Evolutionary conservation across 768 basidiomycete species (phyloP).

Genomic region (Neoboletus subvelutipes): DNA sequence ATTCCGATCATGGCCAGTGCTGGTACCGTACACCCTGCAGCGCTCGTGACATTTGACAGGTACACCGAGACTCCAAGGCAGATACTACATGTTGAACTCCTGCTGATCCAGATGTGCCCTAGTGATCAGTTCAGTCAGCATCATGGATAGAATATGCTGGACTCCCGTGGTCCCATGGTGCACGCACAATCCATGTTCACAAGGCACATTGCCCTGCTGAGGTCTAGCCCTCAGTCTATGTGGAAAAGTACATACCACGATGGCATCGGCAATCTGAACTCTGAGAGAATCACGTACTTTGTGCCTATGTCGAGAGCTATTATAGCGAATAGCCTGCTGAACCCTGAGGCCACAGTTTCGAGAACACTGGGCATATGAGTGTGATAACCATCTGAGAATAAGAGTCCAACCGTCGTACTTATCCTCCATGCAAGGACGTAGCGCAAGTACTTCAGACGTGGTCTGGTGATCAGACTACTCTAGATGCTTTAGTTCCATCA

Average conservation of each 20-base stretch:
- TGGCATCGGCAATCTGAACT: neutral
- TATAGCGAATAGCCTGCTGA: neutral
- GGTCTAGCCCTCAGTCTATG: neutral
- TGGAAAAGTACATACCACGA: conserved; percentile 1
- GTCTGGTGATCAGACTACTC: too few relatives aligned
- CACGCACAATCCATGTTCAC: neutral
- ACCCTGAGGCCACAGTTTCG: neutral
- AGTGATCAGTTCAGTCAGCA: neutral
- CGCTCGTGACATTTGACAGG: neutral
- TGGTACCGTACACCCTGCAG: neutral
- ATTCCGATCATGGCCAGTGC: conserved; percentile 1
- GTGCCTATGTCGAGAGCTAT: neutral
- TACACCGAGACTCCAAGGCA: neutral
- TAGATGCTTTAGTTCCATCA: neutral
- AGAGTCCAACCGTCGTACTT: neutral
- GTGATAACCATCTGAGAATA: neutral
- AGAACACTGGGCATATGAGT: too few relatives aligned
- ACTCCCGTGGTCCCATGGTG: neutral
- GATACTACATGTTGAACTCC: neutral
- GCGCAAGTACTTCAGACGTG: too few relatives aligned
- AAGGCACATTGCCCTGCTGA: too few relatives aligned
- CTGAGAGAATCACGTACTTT: conserved; percentile 4
- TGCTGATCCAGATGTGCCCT: neutral
- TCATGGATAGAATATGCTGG: neutral
- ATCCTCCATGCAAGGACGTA: neutral